Base-by-base conservation (phyloP, 805 yeast species). In the Candida montana region DNA sequence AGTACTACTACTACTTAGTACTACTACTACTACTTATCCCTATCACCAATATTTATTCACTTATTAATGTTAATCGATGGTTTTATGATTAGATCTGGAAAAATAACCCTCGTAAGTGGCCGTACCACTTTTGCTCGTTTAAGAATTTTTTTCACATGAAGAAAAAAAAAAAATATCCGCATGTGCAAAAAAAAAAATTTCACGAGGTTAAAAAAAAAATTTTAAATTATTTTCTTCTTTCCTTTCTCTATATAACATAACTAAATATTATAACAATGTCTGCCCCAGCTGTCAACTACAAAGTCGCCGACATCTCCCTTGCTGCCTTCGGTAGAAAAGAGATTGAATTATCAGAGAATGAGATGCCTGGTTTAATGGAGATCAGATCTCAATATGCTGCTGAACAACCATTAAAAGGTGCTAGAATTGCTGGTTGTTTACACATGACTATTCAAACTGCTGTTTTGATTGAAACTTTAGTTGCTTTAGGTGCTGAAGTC, bases 321-420 rank as follows among this genome's bases (percentile, higher is more conserved):
- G 98, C 99, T 65, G 99, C 99, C 65, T 91, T 93, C 71, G 99
- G 99, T 75, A 89, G 99, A 79, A 93, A 91, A 74, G 99, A 91
- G 74, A 93, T 91, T 62, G 97, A 91, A 74, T 80, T 91, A 67
- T 93, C 98, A 56, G 99, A 91, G 78, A 91, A 91, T 69, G 98
- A 91, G 74, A 88, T 90, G 97, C 97, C 97, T 58, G 97, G 99
- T 80, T 79, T 91, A 66, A 91, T 93, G 95, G 85, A 90, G 73
- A 91, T 90, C 75, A 86, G 99, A 75, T 77, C 75, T 68, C 81
- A 83, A 70, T 93, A 90, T 75, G 97, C 95, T 58, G 72, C 74
- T 38, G 81, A 79, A 49, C 96, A 91, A 75, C 98, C 98, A 55
- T 82, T 91, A 71, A 85, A 86, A 71, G 99, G 98, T 61, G 98